phyloP scores from a whole-genome alignment of 2,329 filamentous ascomycete genomes.

The Chrysosporium keratinophilum region DNA sequence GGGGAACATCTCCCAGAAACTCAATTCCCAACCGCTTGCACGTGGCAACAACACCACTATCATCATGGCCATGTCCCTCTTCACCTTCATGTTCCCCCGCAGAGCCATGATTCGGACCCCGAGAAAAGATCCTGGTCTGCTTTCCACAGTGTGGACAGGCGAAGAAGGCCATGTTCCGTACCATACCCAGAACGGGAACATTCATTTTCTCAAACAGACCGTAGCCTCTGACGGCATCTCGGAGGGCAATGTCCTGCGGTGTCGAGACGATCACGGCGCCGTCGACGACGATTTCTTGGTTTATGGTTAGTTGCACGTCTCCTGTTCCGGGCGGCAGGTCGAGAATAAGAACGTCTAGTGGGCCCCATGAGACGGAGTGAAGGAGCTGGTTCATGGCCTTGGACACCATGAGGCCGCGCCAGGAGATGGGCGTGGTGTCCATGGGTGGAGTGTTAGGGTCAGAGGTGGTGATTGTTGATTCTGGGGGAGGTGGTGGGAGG shows the following conservation, averaged over 20 bases:
- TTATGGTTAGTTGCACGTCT: slow-evolving; percentile 93
- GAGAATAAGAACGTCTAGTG: slow-evolving; percentile 75
- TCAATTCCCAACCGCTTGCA: slow-evolving; percentile 63
- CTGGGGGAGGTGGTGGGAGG: slow-evolving; percentile 45
- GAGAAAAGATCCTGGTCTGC: slow-evolving; percentile 65
- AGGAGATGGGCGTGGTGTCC: slow-evolving; percentile 66
- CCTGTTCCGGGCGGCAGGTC: slow-evolving; percentile 92
- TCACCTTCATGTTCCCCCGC: neutral
- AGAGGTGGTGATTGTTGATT: slow-evolving; percentile 37
- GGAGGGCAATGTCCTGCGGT: slow-evolving; percentile 82
- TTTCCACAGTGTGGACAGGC: slow-evolving; percentile 65
- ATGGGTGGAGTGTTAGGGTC: slow-evolving; percentile 27
- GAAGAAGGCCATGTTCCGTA: slow-evolving; percentile 87
- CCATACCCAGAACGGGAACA: slow-evolving; percentile 67
- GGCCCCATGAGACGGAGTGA: slow-evolving; percentile 89
- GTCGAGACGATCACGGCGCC: slow-evolving; percentile 81
- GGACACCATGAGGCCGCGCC: slow-evolving; percentile 95
- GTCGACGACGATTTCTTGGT: slow-evolving; percentile 82
- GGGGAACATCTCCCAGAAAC: slow-evolving; percentile 78
- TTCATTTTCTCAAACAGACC: slow-evolving; percentile 84
- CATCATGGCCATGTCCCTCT: neutral
- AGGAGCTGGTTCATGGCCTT: slow-evolving; percentile 92
- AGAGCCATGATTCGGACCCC: slow-evolving; percentile 20
- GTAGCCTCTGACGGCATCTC: slow-evolving; percentile 83
- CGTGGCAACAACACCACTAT: slow-evolving; percentile 50